Conservation (phyloP, 148 eudicot genomes). For the Fallopia convolvulus region DNA sequence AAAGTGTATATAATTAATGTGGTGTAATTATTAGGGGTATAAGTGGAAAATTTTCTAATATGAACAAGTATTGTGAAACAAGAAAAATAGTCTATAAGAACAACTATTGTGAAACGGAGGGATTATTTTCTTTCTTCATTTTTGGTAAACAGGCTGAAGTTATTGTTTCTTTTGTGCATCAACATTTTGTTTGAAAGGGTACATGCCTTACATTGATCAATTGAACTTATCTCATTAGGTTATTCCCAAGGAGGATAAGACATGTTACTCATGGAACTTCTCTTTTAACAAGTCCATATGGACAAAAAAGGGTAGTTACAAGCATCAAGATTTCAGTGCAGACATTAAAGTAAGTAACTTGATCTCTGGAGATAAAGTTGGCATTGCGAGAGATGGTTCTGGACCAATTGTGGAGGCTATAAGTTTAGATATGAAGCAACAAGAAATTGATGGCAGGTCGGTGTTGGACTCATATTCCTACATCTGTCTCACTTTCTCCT, state of each 20-base stretch:
- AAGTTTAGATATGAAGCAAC: conserved; percentile 97
- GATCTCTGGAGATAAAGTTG: conserved; percentile 8
- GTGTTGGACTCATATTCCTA: conserved; percentile 1
- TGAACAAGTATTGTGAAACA: too few species aligned
- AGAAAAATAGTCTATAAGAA: too few species aligned
- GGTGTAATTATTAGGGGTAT: too few species aligned
- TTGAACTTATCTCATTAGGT: conserved; percentile 34
- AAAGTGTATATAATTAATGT: too few species aligned
- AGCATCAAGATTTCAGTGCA: conserved; percentile 25
- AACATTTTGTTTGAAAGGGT: background rate
- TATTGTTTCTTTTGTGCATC: background rate
- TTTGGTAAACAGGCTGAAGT: background rate
- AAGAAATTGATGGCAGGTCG: conserved; percentile 83
- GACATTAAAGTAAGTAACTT: conserved; percentile 21
- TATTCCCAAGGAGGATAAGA: conserved; percentile 52
- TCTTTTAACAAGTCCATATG: conserved; percentile 27
- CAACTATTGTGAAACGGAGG: too few species aligned
- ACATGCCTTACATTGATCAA: conserved; percentile 6
- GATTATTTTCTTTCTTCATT: background rate
- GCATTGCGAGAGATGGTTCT: conserved; percentile 17
- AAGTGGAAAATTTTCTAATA: too few species aligned
- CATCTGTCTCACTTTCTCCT: background rate
- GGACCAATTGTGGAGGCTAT: conserved; percentile 54
- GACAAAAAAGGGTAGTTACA: conserved; percentile 29
- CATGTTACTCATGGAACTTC: conserved; percentile 15